Evolutionary conservation across 1,139 yeast species (phyloP).

Genomic region (Pichia sp.): DNA sequence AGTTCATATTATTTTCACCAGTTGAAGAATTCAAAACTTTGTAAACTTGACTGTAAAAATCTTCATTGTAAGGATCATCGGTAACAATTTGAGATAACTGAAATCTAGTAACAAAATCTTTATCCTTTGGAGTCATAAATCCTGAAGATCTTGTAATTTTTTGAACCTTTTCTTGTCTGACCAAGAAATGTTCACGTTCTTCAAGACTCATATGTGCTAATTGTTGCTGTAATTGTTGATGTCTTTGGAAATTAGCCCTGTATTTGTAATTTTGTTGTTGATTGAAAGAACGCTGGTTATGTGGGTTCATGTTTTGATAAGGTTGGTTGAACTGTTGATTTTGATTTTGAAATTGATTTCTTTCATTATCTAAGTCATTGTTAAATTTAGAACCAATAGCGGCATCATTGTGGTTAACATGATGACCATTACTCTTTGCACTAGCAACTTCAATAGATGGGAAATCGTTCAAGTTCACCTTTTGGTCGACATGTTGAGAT

Average conservation of each 20-base stretch:
- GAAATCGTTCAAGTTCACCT: conserved; percentile 12
- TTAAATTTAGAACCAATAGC: too few relatives aligned
- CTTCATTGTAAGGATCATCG: conserved; percentile 96
- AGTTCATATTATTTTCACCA: conserved; percentile 36
- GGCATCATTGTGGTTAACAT: conserved; percentile 16
- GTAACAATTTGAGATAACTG: conserved; percentile 94
- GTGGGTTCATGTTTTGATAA: not conserved
- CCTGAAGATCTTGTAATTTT: conserved; percentile 82
- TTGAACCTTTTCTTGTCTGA: conserved; percentile 73
- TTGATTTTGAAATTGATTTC: not conserved
- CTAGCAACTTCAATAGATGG: conserved; percentile 18
- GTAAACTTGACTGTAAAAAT: conserved; percentile 91
- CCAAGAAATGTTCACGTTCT: conserved; percentile 50
- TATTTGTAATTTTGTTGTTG: too few relatives aligned
- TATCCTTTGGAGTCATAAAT: conserved; percentile 94
- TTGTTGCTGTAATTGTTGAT: conserved; percentile 28
- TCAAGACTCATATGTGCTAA: conserved; percentile 40
- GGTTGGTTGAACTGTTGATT: not conserved
- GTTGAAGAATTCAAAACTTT: conserved; percentile 59
- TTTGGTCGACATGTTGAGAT: conserved; percentile 3
- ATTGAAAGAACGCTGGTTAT: not conserved
- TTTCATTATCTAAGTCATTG: conserved; percentile 3
- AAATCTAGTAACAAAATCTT: conserved; percentile 88
- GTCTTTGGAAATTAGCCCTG: conserved; percentile 21
- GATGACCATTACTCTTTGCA: conserved; percentile 16